These are phyloP conservation scores for Cryomyces antarcticus DNA, from an alignment of 495 filamentous ascomycete genomes.

Conservation along the genomic window DNA sequence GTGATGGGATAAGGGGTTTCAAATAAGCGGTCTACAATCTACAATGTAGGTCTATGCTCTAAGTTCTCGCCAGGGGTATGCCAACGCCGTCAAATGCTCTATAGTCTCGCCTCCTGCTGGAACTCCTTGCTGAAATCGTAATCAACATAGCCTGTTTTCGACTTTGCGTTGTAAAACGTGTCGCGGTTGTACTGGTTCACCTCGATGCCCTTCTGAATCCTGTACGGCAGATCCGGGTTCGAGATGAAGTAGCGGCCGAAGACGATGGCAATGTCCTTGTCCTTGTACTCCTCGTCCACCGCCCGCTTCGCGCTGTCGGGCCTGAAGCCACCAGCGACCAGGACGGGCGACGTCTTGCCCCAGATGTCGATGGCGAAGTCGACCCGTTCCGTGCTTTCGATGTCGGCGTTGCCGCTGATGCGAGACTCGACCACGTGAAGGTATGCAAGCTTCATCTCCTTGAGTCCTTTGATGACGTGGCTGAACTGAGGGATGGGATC, in stretches of 20 bases:
- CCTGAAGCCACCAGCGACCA: slow-evolving; percentile 40
- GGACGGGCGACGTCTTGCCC: slow-evolving; percentile 29
- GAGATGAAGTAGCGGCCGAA: slow-evolving; percentile 49
- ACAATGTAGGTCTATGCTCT: too few relatives aligned
- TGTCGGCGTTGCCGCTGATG: slow-evolving; percentile 25
- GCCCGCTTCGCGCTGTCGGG: slow-evolving; percentile 26
- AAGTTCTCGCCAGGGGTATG: too few relatives aligned
- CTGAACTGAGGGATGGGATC: slow-evolving; percentile 43
- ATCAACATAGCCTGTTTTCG: slow-evolving; percentile 39
- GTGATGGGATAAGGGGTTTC: too few relatives aligned
- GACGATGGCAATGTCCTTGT: slow-evolving; percentile 25
- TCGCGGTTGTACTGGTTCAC: slow-evolving; percentile 25
- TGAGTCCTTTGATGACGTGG: slow-evolving; percentile 31
- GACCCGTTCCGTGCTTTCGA: slow-evolving; percentile 25
- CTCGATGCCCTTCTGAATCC: slow-evolving; percentile 33
- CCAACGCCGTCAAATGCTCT: neutral
- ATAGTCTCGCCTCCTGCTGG: neutral
- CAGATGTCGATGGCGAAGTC: slow-evolving; percentile 32
- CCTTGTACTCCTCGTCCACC: slow-evolving; percentile 32
- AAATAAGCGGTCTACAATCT: too few relatives aligned
- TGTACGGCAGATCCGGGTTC: slow-evolving; percentile 50
- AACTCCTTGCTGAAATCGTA: slow-evolving; percentile 40
- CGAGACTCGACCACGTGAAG: slow-evolving; percentile 41
- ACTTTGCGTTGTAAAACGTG: slow-evolving; percentile 35
- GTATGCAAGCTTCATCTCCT: slow-evolving; percentile 39